A percentile compares a stretch with the other conserved stretches of the same genome.
Conservation (phyloP, 495 filamentous ascomycete genomes). For the Lasiosphaeria hispida region DNA sequence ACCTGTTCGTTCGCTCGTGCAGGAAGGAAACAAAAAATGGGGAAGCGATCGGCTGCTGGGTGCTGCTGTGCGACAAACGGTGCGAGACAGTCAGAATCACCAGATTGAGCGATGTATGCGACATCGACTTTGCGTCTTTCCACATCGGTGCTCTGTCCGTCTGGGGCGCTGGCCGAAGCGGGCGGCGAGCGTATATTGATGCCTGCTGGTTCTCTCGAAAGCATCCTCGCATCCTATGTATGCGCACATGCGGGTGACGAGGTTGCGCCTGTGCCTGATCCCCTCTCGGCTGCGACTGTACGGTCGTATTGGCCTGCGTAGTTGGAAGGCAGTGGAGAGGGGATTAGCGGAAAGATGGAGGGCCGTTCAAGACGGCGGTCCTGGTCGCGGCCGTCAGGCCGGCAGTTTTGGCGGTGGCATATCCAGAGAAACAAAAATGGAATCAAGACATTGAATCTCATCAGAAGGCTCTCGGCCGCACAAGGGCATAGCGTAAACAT, state of each 20-base stretch:
- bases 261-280: slow-evolving; percentile 15
- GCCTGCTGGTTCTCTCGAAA: background rate
- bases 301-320: slow-evolving; percentile 15
- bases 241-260: slow-evolving; percentile 14
- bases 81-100: slow-evolving; percentile 1
- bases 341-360: background rate
- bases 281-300: slow-evolving; percentile 18
- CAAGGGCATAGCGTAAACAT: background rate
- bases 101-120: background rate
- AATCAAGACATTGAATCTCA: background rate
- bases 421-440: slow-evolving; percentile 1
- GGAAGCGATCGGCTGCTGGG: slow-evolving; percentile 13
- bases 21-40: slow-evolving; percentile 21
- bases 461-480: background rate
- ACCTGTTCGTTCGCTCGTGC: slow-evolving; percentile 5
- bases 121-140: background rate
- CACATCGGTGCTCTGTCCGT: background rate
- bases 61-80: slow-evolving; percentile 4
- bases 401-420: background rate
- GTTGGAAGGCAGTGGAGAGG: slow-evolving; percentile 10
- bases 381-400: background rate
- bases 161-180: no score
- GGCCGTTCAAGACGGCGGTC: background rate
- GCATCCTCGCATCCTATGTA: background rate
- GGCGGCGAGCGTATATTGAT: background rate